A percentile compares a stretch with the other conserved stretches of the same genome.
phyloP scores from a whole-genome alignment of 495 filamentous ascomycete genomes.

The Penicillium ochrochloron region DNA sequence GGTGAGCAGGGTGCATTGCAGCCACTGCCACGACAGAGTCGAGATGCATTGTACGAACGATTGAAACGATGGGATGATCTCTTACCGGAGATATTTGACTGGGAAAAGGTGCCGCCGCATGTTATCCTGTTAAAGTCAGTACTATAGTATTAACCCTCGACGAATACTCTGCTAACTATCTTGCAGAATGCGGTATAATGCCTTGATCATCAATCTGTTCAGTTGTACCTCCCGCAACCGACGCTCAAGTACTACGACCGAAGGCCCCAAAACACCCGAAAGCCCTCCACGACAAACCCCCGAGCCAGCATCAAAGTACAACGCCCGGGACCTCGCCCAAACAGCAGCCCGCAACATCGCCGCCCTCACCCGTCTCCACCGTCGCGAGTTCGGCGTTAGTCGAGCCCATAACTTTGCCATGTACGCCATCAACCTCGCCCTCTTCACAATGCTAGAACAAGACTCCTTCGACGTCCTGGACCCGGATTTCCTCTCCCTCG shows the following conservation, averaged over 20 bases:
- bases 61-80: slow-evolving; percentile 40
- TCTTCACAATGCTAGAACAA: slow-evolving; percentile 46
- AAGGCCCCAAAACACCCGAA: slow-evolving; percentile 39
- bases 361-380: slow-evolving; percentile 38
- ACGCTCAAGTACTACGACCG: slow-evolving; percentile 19
- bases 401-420: slow-evolving; percentile 50
- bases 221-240: slow-evolving; percentile 34
- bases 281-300: slow-evolving; percentile 36
- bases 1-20: slow-evolving; percentile 11
- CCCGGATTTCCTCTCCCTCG: slow-evolving; percentile 42
- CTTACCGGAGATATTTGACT: slow-evolving; percentile 36
- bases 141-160: background rate
- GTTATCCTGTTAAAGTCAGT: slow-evolving; percentile 45
- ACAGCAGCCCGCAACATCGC: slow-evolving; percentile 43
- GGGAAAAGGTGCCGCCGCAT: slow-evolving; percentile 35
- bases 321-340: slow-evolving; percentile 28
- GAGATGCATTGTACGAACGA: slow-evolving; percentile 41
- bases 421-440: slow-evolving; percentile 51
- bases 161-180: background rate
- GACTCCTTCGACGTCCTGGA: slow-evolving; percentile 44
- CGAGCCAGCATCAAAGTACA: slow-evolving; percentile 27
- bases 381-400: slow-evolving; percentile 44
- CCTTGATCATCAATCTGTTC: slow-evolving; percentile 47
- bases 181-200: slow-evolving; percentile 46
- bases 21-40: slow-evolving; percentile 26